Base-by-base conservation (phyloP, 768 basidiomycete species). In the Coprinopsis strossmayeri region DNA sequence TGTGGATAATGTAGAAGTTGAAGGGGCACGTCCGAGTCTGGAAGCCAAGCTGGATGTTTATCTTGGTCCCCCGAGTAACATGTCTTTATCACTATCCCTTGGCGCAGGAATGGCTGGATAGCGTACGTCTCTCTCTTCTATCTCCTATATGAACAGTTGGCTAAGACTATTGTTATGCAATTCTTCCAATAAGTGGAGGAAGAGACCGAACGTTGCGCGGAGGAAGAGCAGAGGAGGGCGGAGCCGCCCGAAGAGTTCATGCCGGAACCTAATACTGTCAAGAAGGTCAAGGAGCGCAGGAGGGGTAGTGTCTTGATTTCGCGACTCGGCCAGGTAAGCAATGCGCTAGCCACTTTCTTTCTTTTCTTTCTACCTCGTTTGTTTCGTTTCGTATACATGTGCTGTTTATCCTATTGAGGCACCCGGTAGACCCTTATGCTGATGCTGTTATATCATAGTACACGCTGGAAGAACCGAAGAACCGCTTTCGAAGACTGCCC, bases 111-210 rank as follows among this genome's bases (percentile, higher is more conserved):
- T 41, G 24, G 35, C 49, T 55, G 57, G 48, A 25, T 63, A 55
- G 59, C 44, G 67, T 65, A 37, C 28, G 58, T 53, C 24, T 3
- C 34, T 10, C 39, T 26, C 46, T 1, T 15, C 24, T 15, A n/a
- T 28, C 1, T 18, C 11, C n/a, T 42, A 24, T 10, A 24, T 20
- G 18, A 24, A 45, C 46, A 24, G 11, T 45, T 23, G n/a, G n/a
- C 11, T 12, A 18, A n/a, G 20, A 7, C 25, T 4, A 26, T 4
- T 42, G 5, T 9, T 25, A 23, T 5, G 21, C n/a, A 83, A 81
- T 78, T 76, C 50, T 82, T 83, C 61, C 72, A 68, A 52, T 68
- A 68, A 52, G 72, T 83, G 18, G 81, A 83, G 55, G 68, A 76
- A 50, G 78, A 77, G 55, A 79, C 69, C 58, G 77, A 77, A 55